Evolutionary conservation across 2,329 filamentous ascomycete genomes (phyloP), one percentile per base, ranked within the genome.

Genomic region (Colletotrichum karsti): DNA sequence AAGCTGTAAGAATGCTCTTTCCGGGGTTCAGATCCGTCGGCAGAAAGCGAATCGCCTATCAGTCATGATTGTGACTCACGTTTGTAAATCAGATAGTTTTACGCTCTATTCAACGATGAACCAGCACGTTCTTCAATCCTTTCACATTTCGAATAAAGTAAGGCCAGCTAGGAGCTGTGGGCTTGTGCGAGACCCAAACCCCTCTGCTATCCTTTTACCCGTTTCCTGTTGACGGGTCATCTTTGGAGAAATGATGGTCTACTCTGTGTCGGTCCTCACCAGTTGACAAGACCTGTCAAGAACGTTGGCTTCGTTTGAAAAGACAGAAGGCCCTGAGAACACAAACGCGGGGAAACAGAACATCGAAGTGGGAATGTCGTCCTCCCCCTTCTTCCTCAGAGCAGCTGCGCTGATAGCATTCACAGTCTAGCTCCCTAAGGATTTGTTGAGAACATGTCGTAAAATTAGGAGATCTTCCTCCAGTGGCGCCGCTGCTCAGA

Each of bases 211-310:
- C 7, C 4, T 15, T 30, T 10, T 10, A 18, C n/a, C n/a, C n/a
- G n/a, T 30, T 50, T 18, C 26, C 18, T 3, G 28, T 30, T 15
- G 46, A 50, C 24, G 18, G 46, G 9, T 28, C 26, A 50, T 26
- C 3, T 22, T 44, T 33, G 13, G 50, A 53, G n/a, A 35, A 13
- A 37, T 37, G 9, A 46, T 10, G 7, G 37, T 6, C 42, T 26
- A 2, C 33, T 18, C 18, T 8, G 24, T 30, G 44, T 35, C 64
- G 22, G 64, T 12, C 24, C 37, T 58, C 42, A 58, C 51, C 59
- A 58, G 44, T 67, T 67, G 64, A 67, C 53, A 64, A 58, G 37
- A 22, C 24, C 51, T 58, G 64, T 44, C 60, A 67, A 39, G 5
- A 18, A 9, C 33, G 28, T 28, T 39, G 22, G 20, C 22, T 24